These are phyloP conservation scores for Candida sithepensis DNA, from an alignment of 805 yeast species.

Conservation along the genomic window DNA sequence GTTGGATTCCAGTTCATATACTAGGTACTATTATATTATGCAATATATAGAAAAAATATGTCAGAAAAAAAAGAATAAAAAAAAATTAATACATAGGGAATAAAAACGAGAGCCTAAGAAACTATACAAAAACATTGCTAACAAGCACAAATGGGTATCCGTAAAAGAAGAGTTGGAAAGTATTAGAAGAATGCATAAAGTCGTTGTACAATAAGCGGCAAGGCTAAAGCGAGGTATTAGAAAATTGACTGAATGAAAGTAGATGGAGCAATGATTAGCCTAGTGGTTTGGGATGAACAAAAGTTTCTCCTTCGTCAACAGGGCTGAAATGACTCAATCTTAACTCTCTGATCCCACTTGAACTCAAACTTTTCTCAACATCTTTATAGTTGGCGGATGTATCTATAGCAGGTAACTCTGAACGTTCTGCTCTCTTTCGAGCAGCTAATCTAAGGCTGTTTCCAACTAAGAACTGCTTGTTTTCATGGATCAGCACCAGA, in stretches of 20 bases:
- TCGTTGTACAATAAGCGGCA: not conserved
- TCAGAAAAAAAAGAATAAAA: too few species aligned
- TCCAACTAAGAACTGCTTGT: conserved; percentile 13
- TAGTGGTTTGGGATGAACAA: conserved; percentile 10
- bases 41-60: too few species aligned
- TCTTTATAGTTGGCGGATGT: not conserved
- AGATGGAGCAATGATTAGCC: not conserved
- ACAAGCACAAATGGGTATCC: too few species aligned
- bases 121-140: too few species aligned
- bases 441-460: not conserved
- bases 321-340: conserved; percentile 5
- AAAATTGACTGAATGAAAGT: not conserved
- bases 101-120: too few species aligned
- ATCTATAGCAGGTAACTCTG: not conserved
- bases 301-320: conserved; percentile 15
- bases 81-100: too few species aligned
- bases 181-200: not conserved
- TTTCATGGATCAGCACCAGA: conserved; percentile 18
- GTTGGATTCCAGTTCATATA: too few species aligned
- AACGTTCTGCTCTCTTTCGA: not conserved
- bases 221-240: not conserved
- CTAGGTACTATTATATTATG: too few species aligned
- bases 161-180: not conserved
- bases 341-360: conserved; percentile 2
- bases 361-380: not conserved